Evolutionary conservation across 1,139 yeast genomes (phyloP), one percentile per base, ranked within the genome.

Genomic region (Candida sanyaensis): DNA sequence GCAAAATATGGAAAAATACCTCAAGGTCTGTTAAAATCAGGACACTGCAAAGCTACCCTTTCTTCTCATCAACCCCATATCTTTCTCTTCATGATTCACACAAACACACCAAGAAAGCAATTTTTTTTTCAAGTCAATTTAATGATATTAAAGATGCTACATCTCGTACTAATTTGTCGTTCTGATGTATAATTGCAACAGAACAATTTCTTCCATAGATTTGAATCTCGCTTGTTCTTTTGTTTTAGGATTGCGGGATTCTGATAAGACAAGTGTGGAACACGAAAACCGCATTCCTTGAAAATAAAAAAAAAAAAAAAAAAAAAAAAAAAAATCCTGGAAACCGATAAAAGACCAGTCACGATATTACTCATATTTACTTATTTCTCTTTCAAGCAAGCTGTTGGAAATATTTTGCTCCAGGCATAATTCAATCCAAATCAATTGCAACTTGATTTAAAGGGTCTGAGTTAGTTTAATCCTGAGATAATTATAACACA

Each of bases 351-450:
- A 17, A 12, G 12, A 10, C n/a, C 28, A 12, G 11, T 24, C 12
- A 21, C 6, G 5, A 26, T 29, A 34, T 36, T 31, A 39, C 28
- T 38, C 41, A 29, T 32, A 27, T 41, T 47, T 47, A 17, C 45
- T 32, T 13, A 47, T 38, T 26, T 45, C 50, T 17, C 12, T 7
- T n/a, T 37, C 47, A 26, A 51, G 46, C 33, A 47, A 43, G 21
- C 21, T 24, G 21, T 10, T 37, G 27, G 41, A 37, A 23, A 51
- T 27, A 5, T 44, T 37, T 32, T 49, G 50, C 17, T 51, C 52
- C 17, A 34, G 42, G 2, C 44, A 43, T 24, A 51, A 39, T 13
- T 49, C 49, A 10, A 31, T 29, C 55, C 55, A 52, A 5, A 50
- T 40, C 11, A 39, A 28, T 38, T 42, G 33, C 26, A 52, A 44